These are phyloP conservation scores for Trichoderma harzianum DNA, from an alignment of 2,329 filamentous ascomycete genomes.

Conservation along the genomic window DNA sequence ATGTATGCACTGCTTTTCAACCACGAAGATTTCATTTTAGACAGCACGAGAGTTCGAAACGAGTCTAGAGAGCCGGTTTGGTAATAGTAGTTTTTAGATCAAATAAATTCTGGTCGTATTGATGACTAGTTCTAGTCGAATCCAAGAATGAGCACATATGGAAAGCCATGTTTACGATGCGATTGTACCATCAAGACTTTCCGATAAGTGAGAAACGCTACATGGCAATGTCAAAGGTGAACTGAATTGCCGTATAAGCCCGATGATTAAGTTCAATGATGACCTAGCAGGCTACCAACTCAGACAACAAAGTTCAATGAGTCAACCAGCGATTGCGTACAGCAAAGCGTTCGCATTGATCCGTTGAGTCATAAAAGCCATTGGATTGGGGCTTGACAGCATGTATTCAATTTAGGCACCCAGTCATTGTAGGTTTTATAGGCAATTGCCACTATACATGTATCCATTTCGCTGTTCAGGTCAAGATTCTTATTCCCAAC, in stretches of 20 bases:
- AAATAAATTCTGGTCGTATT: neutral
- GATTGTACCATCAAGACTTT: neutral
- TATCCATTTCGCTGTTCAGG: neutral
- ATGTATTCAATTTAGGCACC: neutral
- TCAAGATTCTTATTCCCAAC: rapidly evolving
- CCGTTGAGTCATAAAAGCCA: neutral
- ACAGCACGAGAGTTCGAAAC: neutral
- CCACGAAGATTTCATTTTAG: neutral
- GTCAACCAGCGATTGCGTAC: neutral
- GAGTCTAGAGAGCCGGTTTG: neutral
- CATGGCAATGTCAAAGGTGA: neutral
- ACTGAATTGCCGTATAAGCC: neutral
- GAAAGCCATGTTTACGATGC: neutral
- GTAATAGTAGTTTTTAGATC: neutral
- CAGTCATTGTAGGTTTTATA: neutral
- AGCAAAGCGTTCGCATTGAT: neutral
- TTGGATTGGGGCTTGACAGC: neutral
- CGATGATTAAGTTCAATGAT: neutral
- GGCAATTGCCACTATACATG: neutral
- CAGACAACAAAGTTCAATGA: neutral
- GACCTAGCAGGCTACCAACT: neutral
- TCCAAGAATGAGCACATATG: neutral
- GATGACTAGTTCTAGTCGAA: too few species aligned
- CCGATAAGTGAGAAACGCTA: neutral
- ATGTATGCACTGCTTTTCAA: neutral